These are phyloP conservation scores for Zygotorulaspora chibaensis DNA, from an alignment of 805 yeast species.

Conservation along the genomic window DNA sequence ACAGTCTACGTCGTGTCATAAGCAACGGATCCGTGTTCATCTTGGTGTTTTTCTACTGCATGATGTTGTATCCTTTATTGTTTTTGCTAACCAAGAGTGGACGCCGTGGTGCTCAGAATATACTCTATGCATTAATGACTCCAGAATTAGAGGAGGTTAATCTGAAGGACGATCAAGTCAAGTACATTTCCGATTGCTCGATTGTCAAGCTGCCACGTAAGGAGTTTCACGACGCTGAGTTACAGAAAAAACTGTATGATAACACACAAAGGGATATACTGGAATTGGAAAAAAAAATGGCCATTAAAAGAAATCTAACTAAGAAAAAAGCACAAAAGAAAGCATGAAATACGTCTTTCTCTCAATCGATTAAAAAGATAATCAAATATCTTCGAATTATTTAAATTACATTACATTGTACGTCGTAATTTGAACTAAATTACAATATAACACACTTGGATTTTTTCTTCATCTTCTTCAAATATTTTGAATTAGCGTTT, in stretches of 20 bases:
- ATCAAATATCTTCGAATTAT: neutral
- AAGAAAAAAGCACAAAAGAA: slow-evolving; percentile 3
- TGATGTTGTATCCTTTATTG: slow-evolving; percentile 73
- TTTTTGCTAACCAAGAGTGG: slow-evolving; percentile 78
- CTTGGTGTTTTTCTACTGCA: slow-evolving; percentile 49
- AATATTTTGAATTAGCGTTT: slow-evolving; percentile 6
- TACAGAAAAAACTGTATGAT: slow-evolving; percentile 59
- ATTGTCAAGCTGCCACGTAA: slow-evolving; percentile 49
- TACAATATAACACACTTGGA: slow-evolving; percentile 26
- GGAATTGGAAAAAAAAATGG: slow-evolving; percentile 64
- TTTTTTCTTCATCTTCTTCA: slow-evolving; percentile 20
- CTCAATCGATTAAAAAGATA: neutral
- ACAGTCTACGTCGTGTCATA: slow-evolving; percentile 72
- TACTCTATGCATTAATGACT: slow-evolving; percentile 61
- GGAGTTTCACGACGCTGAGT: slow-evolving; percentile 58
- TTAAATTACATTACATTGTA: neutral
- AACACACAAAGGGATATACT: slow-evolving; percentile 56
- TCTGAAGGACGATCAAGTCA: slow-evolving; percentile 51
- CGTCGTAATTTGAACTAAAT: neutral
- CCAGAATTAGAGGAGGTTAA: slow-evolving; percentile 61
- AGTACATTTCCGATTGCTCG: slow-evolving; percentile 67
- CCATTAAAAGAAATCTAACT: slow-evolving; percentile 52
- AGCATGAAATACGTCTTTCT: slow-evolving; percentile 1
- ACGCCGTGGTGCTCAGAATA: slow-evolving; percentile 73
- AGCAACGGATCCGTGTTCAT: slow-evolving; percentile 72